Conservation (phyloP, 345 rosid genomes). For the Gynandropsis gynandra region DNA sequence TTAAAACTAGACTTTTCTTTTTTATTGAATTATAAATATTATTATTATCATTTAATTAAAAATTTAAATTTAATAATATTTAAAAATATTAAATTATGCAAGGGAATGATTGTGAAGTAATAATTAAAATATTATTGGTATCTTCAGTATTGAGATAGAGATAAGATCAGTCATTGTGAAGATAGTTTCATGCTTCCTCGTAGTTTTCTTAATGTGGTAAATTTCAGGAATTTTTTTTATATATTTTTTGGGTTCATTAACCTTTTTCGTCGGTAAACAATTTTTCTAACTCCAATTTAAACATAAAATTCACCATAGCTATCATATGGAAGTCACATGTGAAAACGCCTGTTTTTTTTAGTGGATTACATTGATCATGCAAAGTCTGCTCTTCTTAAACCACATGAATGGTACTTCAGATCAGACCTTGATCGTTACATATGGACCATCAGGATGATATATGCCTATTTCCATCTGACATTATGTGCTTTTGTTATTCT, state of each 20-base stretch:
- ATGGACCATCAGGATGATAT: constrained; percentile 92
- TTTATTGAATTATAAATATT: too few relatives aligned
- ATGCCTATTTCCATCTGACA: constrained; percentile 95
- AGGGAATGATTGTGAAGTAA: too few relatives aligned
- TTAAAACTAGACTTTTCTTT: too few relatives aligned
- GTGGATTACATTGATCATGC: constrained; percentile 90
- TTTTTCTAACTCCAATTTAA: constrained; percentile 14
- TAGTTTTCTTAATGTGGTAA: constrained; percentile 89
- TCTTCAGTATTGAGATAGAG: constrained; percentile 77
- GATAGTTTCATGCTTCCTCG: constrained; percentile 75
- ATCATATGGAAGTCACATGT: constrained; percentile 8
- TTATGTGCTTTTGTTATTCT: too few relatives aligned
- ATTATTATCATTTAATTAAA: too few relatives aligned
- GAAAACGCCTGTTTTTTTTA: too few relatives aligned
- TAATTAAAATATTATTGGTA: too few relatives aligned
- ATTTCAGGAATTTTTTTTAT: constrained; percentile 77
- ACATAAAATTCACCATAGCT: background rate
- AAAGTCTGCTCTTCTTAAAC: constrained; percentile 71
- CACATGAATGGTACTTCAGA: constrained; percentile 98
- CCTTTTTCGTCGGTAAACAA: constrained; percentile 58
- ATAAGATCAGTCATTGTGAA: constrained; percentile 79
- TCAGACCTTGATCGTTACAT: constrained; percentile 97
- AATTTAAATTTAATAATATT: too few relatives aligned
- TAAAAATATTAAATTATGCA: too few relatives aligned
- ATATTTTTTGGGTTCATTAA: constrained; percentile 76